Percentiles rank a stretch among this genome's conserved stretches.
Evolutionary conservation across 2,329 filamentous ascomycete species (phyloP).

Genomic region (Didymellaceae sp.): DNA sequence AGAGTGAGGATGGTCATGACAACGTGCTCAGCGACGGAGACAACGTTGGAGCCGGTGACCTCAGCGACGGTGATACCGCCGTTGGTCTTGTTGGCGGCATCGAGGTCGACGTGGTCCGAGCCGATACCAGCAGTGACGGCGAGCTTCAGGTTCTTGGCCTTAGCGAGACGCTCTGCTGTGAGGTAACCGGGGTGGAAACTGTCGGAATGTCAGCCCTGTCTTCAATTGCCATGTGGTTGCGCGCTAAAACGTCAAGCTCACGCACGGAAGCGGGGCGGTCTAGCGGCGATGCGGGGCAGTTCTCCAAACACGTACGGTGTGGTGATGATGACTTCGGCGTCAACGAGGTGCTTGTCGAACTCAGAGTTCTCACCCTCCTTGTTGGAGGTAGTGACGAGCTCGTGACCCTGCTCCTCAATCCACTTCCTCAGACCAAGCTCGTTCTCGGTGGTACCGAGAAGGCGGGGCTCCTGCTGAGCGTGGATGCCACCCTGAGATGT

Average conservation of each 20-base stretch:
- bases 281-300: conserved; percentile 37
- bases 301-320: conserved; percentile 72
- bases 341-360: conserved; percentile 94
- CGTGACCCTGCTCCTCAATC: conserved; percentile 97
- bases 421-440: conserved; percentile 97
- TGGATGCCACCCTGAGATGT: conserved; percentile 72
- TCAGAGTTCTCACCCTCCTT: conserved; percentile 93
- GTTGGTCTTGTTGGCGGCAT: conserved; percentile 98
- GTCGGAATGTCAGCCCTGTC: conserved; percentile 17
- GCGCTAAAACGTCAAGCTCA: conserved; percentile 13
- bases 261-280: conserved; percentile 38
- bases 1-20: conserved; percentile 98
- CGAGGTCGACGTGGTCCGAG: conserved; percentile 96
- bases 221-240: background rate
- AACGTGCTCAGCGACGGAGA: conserved; percentile 98
- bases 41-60: conserved; percentile 97
- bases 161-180: conserved; percentile 91
- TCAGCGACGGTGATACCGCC: conserved; percentile 96
- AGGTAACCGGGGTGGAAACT: conserved; percentile 99
- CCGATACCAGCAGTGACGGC: conserved; percentile 97
- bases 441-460: conserved; percentile 96
- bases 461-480: conserved; percentile 83
- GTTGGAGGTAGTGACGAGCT: conserved; percentile 94
- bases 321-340: conserved; percentile 98
- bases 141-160: conserved; percentile 98